phyloP scores from a whole-genome alignment of 441 rosid genomes.

The Breynia disticha region DNA sequence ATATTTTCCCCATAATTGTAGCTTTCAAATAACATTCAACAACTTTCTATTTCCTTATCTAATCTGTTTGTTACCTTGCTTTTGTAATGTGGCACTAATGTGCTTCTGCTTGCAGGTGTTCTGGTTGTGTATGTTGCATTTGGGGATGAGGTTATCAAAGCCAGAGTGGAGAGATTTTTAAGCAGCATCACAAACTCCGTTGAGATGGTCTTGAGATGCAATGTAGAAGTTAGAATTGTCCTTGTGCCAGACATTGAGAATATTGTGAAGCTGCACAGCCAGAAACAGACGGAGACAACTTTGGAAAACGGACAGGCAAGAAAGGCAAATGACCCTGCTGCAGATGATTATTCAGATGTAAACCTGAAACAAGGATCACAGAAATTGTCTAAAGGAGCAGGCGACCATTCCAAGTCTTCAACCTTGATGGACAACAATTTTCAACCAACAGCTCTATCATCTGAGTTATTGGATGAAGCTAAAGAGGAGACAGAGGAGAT shows the following conservation, averaged over 20 bases:
- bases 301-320: conserved; percentile 26
- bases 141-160: conserved; percentile 54
- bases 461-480: conserved; percentile 29
- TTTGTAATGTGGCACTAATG: neutral
- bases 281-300: conserved; percentile 22
- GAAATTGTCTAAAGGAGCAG: conserved; percentile 30
- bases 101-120: conserved; percentile 51
- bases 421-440: conserved; percentile 13
- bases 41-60: neutral
- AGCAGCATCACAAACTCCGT: conserved; percentile 93
- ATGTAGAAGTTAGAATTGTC: conserved; percentile 73
- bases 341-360: conserved; percentile 23
- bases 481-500: conserved; percentile 40
- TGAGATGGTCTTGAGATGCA: conserved; percentile 70
- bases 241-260: conserved; percentile 50
- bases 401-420: conserved; percentile 24
- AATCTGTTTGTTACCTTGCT: neutral
- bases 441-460: conserved; percentile 25
- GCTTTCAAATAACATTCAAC: too few relatives aligned
- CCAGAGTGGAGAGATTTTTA: conserved; percentile 82
- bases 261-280: conserved; percentile 15
- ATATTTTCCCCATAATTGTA: too few relatives aligned
- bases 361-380: conserved; percentile 27
- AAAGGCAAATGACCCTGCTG: conserved; percentile 18
- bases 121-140: conserved; percentile 73